Evolutionary conservation across 176 grass and related monocot genomes (phyloP).

Genomic region (Paspalum notatum): DNA sequence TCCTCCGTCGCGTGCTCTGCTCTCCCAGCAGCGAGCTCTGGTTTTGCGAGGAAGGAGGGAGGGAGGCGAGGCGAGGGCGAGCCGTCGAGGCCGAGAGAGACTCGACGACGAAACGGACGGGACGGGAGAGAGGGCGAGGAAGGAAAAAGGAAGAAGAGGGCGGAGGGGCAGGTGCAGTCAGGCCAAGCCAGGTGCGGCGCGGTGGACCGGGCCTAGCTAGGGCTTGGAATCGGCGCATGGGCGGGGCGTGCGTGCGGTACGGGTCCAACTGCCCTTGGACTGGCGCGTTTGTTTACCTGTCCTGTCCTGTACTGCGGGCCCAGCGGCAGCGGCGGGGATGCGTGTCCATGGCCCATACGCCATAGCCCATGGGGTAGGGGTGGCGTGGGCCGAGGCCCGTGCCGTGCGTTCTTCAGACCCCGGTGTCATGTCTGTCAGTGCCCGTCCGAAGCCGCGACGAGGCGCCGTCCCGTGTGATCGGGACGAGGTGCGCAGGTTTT

Average conservation of each 20-base stretch:
- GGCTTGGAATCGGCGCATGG: not conserved
- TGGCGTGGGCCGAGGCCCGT: no score
- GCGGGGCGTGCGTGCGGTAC: not conserved
- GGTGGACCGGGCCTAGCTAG: slow-evolving; percentile 8
- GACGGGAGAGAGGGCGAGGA: not conserved
- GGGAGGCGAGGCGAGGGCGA: not conserved
- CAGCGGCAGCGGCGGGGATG: not conserved
- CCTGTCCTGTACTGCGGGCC: slow-evolving; percentile 22
- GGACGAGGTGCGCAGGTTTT: no score
- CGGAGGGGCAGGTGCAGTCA: not conserved
- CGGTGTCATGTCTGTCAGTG: no score
- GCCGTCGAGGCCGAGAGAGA: not conserved
- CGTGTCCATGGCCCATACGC: no score
- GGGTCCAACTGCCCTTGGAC: slow-evolving; percentile 38
- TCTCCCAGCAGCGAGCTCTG: not conserved
- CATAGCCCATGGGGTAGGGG: no score
- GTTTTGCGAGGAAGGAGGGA: not conserved
- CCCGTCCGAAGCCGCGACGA: not conserved
- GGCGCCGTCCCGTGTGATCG: no score
- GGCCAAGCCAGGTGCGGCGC: not conserved
- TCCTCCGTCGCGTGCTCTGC: not conserved
- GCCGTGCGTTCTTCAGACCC: no score
- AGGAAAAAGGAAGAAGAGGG: not conserved
- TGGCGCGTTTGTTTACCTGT: slow-evolving; percentile 35
- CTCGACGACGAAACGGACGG: slow-evolving; percentile 13